Conservation (phyloP, 805 yeast species). For the Saccharomycopsis oosterbeekiorum region DNA sequence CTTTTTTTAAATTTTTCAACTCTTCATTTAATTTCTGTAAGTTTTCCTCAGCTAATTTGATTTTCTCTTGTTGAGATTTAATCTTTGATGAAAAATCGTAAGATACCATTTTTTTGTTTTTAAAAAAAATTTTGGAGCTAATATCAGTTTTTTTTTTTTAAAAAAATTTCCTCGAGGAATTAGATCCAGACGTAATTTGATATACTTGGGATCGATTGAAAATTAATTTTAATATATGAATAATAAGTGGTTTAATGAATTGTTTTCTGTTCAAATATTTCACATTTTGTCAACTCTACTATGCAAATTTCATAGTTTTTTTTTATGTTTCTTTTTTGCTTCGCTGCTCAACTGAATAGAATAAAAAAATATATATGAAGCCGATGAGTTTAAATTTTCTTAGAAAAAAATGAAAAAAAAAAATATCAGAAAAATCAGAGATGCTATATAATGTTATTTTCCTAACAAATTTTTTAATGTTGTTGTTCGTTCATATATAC, state of each 20-base stretch:
- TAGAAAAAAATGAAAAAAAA: background rate
- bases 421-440: background rate
- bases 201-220: background rate
- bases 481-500: too few relatives aligned
- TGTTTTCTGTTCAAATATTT: too few relatives aligned
- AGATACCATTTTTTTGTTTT: background rate
- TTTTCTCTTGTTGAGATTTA: conserved; percentile 9
- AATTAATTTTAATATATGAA: background rate
- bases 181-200: background rate
- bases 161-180: background rate
- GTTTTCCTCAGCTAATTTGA: conserved; percentile 21
- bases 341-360: background rate
- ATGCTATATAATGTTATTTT: too few relatives aligned
- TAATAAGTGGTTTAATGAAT: background rate
- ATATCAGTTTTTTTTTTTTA: background rate
- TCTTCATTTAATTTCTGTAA: conserved; percentile 21
- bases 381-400: background rate
- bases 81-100: background rate
- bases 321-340: background rate
- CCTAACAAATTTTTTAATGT: too few relatives aligned
- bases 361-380: background rate
- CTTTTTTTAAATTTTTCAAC: conserved; percentile 15
- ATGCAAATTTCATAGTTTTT: background rate
- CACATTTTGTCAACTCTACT: background rate
- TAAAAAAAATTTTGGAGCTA: too few relatives aligned